Evolutionary conservation across 2,329 filamentous ascomycete species (phyloP), one percentile per base, ranked within the genome.

Genomic region (Sporothrix phasma): DNA sequence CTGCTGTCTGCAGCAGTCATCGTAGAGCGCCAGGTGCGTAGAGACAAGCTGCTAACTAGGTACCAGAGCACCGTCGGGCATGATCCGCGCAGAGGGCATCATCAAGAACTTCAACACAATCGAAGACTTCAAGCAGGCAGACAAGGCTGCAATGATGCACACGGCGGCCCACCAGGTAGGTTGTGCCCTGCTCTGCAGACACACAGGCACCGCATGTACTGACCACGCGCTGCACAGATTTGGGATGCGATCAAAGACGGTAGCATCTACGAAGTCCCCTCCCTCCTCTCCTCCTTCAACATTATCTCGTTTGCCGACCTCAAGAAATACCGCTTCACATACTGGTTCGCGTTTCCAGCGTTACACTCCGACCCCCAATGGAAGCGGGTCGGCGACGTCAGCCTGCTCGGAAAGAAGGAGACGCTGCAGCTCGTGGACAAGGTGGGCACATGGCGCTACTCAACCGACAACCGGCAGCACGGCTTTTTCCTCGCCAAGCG

Each of bases 161-260:
- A 87, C 87, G 67, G 87, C 90, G 43, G 93, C 88, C 17, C 43
- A 11, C 13, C 51, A 56, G 31, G 51, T 56, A 39, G 5, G 31
- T 10, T 34, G 19, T 51, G n/a, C 34, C 46, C 17, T 6, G 10
- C 31, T 8, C 34, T 15, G 15, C 51, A 10, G 10, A 7, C 3
- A 7, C 4, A 13, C 51, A 7, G 2, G 15, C 31, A 24, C 11
- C 31, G 8, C 51, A 56, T 6, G 10, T 13, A 39, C 51, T 56
- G 39, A 56, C 31, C 37, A n/a, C 72, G 34, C 24, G 6, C 17
- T 39, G 34, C 31, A 15, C 51, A 95, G 88, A 92, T 99, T 67
- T 97, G 93, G 93, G 92, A 97, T 75, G 93, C 94, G 29, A 97
- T 99, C 72, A 88, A 92, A 69, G 94, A 99, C 76, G 93, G 92